Evolutionary conservation across 768 basidiomycete genomes (phyloP).

Genomic region (Hemileccinum rubropunctum): DNA sequence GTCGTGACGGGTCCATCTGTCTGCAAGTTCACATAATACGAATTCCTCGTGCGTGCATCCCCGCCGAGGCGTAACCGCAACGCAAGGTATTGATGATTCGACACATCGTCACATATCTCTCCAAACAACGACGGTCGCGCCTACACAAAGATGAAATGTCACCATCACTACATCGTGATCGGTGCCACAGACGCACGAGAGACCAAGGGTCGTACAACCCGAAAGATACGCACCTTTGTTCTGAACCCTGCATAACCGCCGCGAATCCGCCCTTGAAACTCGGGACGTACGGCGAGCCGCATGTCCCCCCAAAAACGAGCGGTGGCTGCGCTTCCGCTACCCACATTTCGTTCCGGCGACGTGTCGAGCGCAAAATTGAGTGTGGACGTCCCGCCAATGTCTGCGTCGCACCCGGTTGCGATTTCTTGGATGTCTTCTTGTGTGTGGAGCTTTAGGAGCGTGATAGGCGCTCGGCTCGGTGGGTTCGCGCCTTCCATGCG

Average conservation of each 20-base stretch:
- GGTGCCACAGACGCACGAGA: neutral
- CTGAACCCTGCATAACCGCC: conserved; percentile 91
- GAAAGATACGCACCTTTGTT: conserved; percentile 56
- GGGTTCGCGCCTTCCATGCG: conserved; percentile 75
- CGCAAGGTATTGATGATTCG: conserved; percentile 75
- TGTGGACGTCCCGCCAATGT: conserved; percentile 83
- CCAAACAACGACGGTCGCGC: conserved; percentile 84
- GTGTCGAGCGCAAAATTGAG: conserved; percentile 72
- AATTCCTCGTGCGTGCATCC: conserved; percentile 68
- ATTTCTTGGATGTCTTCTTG: conserved; percentile 56
- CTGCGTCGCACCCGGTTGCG: conserved; percentile 80
- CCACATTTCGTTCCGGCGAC: conserved; percentile 42
- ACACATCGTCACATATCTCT: conserved; percentile 79
- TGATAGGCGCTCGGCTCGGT: conserved; percentile 57
- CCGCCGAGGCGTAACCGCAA: conserved; percentile 78
- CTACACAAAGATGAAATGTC: conserved; percentile 32
- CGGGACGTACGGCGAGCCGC: conserved; percentile 63
- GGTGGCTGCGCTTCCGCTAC: conserved; percentile 49
- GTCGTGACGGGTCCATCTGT: conserved; percentile 78
- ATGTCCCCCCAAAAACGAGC: conserved; percentile 82
- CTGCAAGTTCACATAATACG: conserved; percentile 94
- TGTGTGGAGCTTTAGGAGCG: conserved; percentile 65
- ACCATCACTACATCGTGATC: neutral
- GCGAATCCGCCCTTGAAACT: conserved; percentile 65
- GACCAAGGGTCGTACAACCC: neutral